Evolutionary conservation across 257 asterid genomes (phyloP).

Genomic region (Solanum gandarillasii): DNA sequence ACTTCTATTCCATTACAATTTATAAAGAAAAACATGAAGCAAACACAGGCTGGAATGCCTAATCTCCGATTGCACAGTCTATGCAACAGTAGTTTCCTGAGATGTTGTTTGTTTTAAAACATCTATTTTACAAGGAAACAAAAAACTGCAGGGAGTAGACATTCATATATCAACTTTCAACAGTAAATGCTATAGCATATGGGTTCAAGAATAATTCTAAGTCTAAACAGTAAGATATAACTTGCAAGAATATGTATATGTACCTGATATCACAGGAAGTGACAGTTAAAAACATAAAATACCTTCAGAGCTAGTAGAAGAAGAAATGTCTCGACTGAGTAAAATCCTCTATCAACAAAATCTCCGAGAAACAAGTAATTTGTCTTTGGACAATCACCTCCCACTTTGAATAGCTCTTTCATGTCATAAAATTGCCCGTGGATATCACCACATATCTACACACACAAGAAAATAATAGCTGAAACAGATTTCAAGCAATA

Average conservation of each 20-base stretch:
- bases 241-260: background rate
- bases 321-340: conserved; percentile 93
- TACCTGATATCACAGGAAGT: background rate
- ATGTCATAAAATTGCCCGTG: conserved; percentile 98
- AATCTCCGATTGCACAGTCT: background rate
- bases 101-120: background rate
- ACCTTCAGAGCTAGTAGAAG: conserved; percentile 96
- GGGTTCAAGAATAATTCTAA: background rate
- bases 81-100: background rate
- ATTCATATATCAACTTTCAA: background rate
- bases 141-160: background rate
- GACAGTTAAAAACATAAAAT: background rate
- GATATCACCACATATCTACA: conserved; percentile 96
- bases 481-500: background rate
- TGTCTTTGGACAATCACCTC: conserved; percentile 91
- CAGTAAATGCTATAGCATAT: background rate
- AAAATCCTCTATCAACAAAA: conserved; percentile 93
- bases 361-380: conserved; percentile 97
- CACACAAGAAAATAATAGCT: background rate
- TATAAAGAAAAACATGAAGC: background rate
- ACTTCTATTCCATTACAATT: background rate
- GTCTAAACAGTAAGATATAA: background rate
- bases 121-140: background rate
- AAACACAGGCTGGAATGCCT: background rate
- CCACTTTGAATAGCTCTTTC: conserved; percentile 95